Evolutionary conservation across 2,329 filamentous ascomycete genomes (phyloP).

Genomic region (Onygenales sp.): DNA sequence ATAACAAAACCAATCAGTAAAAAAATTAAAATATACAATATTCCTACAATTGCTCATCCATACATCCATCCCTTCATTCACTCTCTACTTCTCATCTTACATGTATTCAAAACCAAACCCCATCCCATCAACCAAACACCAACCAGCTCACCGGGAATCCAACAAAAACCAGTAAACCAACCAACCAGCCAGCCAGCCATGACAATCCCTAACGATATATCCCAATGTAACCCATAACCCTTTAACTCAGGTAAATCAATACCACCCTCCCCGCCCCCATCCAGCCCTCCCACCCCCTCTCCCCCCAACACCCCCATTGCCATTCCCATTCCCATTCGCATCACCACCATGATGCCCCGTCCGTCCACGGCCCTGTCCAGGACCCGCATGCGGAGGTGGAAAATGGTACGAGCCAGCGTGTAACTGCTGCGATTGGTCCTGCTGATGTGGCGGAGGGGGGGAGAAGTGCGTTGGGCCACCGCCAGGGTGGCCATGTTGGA

Average conservation of each 20-base stretch:
- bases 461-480: too few species aligned
- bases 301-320: conserved; percentile 2
- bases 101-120: background rate
- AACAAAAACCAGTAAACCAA: too few species aligned
- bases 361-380: background rate
- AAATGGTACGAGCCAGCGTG: conserved; percentile 24
- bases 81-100: background rate
- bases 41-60: background rate
- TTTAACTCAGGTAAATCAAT: background rate
- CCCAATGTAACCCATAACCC: background rate
- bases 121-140: background rate
- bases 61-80: background rate
- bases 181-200: background rate
- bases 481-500: conserved; percentile 5
- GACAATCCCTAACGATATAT: background rate
- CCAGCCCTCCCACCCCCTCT: conserved; percentile 1
- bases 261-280: conserved; percentile 12
- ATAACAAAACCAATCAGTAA: too few species aligned
- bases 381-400: conserved; percentile 20
- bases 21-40: too few species aligned
- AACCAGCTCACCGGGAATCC: too few species aligned
- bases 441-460: conserved; percentile 8
- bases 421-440: conserved; percentile 20
- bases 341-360: conserved; percentile 2
- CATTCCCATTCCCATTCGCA: conserved; percentile 1